Evolutionary conservation across 192 early-diverging fungal species (phyloP), one percentile per base, ranked within the genome.

Genomic region (Umbelopsis isabellina): DNA sequence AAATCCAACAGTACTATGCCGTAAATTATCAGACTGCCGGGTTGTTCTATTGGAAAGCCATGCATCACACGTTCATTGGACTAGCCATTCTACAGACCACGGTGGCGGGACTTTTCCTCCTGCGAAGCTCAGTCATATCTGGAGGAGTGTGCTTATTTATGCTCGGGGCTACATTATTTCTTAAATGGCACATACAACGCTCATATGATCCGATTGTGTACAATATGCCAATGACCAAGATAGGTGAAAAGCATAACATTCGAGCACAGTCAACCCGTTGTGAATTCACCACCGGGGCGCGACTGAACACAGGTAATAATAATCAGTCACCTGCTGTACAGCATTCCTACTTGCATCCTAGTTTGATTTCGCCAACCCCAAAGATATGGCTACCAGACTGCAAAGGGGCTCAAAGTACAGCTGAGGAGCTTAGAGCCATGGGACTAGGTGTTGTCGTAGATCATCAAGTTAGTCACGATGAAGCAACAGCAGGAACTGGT

Each of bases 1-100:
- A 91, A 72, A 86, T 95, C 65, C 85, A 91, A 23, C 91, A 90
- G 65, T 89, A 91, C 15, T 89, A 87, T 72, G 78, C 82, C 46
- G 79, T 84, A 30, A 50, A 75, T 2, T 74, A 82, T 74, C 71
- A 81, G 27, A 83, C 86, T 0, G 87, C 84, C 22, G 90, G 90
- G 2, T 68, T 88, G 23, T 78, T 84, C 23, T 91, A 86, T 64
- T 83, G 85, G 7, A 82, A 75, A 46, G 76, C 82, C 5, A 71
- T 87, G 48, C 81, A 84, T 70, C 85, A 90, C 64, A 77, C 85
- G 49, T 83, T 81, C 21, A 79, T 83, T 16, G 90, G 85, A 30
- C n/a, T 69, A 8, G 35, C 44, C 13, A 71, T 71, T 12, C 69
- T 58, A 20, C 50, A 71, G 44, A 2, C 58, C 2, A 71, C 69